Percentiles rank a stretch among this genome's conserved stretches.
These are phyloP conservation scores for Scutellaria baicalensis DNA, from an alignment of 257 asterid species.

Conservation along the genomic window DNA sequence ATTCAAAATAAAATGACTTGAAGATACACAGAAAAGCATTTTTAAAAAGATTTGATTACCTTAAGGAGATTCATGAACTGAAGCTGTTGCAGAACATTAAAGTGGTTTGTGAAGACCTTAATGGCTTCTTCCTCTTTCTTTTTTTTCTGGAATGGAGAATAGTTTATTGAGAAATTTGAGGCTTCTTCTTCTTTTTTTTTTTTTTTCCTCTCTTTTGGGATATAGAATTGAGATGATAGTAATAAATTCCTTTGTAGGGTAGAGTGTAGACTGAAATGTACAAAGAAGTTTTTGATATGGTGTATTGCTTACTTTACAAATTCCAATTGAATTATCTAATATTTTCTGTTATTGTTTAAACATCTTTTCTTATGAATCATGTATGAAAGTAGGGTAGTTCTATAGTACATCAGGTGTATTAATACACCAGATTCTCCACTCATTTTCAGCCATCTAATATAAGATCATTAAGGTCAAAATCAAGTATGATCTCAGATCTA, in stretches of 20 bases:
- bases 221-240: constrained; percentile 1
- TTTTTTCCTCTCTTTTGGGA: not conserved
- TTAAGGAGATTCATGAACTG: not conserved
- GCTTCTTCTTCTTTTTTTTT: not conserved
- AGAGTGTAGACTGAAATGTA: constrained; percentile 3
- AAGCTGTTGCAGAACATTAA: not conserved
- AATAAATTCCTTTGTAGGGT: not conserved
- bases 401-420: too few species aligned
- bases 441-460: too few species aligned
- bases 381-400: too few species aligned
- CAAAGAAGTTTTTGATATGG: not conserved
- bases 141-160: not conserved
- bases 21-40: constrained; percentile 4
- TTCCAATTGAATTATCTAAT: not conserved
- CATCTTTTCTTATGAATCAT: too few species aligned
- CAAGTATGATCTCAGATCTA: too few species aligned
- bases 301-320: not conserved
- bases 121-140: not conserved
- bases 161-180: constrained; percentile 1
- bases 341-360: too few species aligned
- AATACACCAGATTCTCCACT: too few species aligned
- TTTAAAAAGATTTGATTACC: constrained; percentile 6
- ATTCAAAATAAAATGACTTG: constrained; percentile 77
- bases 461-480: too few species aligned
- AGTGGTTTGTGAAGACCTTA: not conserved